Conservation (phyloP, 352 stramenopile genomes). For the Globisporangium parvum region DNA sequence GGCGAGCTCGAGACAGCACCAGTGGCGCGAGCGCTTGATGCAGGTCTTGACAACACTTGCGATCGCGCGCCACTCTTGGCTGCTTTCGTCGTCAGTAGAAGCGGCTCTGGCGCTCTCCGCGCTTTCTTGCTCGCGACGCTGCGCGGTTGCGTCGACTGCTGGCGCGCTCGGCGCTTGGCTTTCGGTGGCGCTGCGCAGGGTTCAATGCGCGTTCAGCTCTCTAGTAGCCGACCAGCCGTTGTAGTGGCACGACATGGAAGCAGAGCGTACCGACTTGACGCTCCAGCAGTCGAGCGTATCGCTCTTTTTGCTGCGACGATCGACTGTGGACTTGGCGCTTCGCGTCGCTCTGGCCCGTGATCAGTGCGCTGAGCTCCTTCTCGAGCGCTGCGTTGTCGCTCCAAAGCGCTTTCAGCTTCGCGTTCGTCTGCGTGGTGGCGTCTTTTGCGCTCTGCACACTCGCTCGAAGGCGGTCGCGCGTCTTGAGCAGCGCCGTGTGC, state of each 20-base stretch:
- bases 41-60: background rate
- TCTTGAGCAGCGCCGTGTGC: constrained; percentile 6
- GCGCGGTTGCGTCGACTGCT: background rate
- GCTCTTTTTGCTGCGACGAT: background rate
- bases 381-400: constrained; percentile 9
- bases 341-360: constrained; percentile 1
- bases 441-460: constrained; percentile 6
- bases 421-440: background rate
- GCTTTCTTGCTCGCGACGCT: constrained; percentile 9
- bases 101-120: background rate
- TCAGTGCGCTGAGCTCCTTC: constrained; percentile 6
- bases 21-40: background rate
- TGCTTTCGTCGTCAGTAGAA: background rate
- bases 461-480: background rate
- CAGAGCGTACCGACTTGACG: constrained; percentile 12
- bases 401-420: constrained; percentile 8
- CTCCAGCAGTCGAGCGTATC: constrained; percentile 11
- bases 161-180: background rate
- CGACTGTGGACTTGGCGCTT: background rate
- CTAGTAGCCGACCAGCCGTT: background rate
- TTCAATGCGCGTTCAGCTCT: background rate
- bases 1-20: constrained; percentile 2
- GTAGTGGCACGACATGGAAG: background rate
- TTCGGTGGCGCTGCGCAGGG: constrained; percentile 2
- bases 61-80: background rate